Evolutionary conservation across 257 asterid species (phyloP).

Genomic region (Catharanthus roseus): DNA sequence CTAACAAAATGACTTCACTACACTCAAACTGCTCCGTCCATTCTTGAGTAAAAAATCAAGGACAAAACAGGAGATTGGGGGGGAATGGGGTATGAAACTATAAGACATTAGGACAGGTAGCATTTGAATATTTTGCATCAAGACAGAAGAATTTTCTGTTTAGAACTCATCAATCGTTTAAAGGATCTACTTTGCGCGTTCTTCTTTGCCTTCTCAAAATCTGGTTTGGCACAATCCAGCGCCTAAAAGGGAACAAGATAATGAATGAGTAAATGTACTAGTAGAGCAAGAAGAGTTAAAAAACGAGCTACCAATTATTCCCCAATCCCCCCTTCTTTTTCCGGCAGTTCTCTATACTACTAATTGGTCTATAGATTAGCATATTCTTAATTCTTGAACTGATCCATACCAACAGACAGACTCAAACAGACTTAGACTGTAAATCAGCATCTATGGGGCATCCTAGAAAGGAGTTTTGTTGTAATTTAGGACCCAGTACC

Average conservation of each 20-base stretch:
- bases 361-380: neutral
- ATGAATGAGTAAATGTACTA: neutral
- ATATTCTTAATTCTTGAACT: neutral
- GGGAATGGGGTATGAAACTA: neutral
- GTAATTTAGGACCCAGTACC: too few species aligned
- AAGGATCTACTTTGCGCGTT: slow-evolving; percentile 45
- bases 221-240: slow-evolving; percentile 82
- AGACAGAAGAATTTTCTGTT: neutral
- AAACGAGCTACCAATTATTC: neutral
- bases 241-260: slow-evolving; percentile 31
- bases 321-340: too few species aligned
- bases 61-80: too few species aligned
- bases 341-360: neutral
- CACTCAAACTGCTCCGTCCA: slow-evolving; percentile 22
- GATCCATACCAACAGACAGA: neutral
- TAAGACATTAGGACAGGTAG: neutral
- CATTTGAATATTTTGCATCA: neutral
- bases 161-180: slow-evolving; percentile 50
- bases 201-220: slow-evolving; percentile 43
- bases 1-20: neutral
- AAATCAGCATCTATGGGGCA: too few species aligned
- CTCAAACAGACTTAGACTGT: too few species aligned
- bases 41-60: slow-evolving; percentile 4
- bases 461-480: too few species aligned
- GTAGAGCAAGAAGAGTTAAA: neutral